These are phyloP conservation scores for Fusarium tricinctum DNA, from an alignment of 2,329 filamentous ascomycete genomes.

Conservation along the genomic window DNA sequence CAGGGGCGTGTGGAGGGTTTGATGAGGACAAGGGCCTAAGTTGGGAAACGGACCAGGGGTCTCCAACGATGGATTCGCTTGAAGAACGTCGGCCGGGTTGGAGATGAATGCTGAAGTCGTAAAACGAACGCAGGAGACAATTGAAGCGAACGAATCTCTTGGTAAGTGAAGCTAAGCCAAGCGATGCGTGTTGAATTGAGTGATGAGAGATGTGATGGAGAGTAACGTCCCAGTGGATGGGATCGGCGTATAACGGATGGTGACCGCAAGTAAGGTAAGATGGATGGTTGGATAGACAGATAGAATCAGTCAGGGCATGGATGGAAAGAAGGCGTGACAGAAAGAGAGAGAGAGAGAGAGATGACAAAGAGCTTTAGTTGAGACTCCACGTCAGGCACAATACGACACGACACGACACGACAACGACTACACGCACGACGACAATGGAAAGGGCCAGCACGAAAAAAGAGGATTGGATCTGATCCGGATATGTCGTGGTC, in stretches of 20 bases:
- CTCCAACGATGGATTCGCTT: constrained; percentile 38
- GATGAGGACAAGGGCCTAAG: constrained; percentile 48
- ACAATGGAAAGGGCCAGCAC: constrained; percentile 33
- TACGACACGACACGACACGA: constrained; percentile 4
- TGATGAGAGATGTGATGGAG: constrained; percentile 29
- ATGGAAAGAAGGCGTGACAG: constrained; percentile 26
- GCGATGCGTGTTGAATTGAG: constrained; percentile 14
- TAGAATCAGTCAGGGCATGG: constrained; percentile 18
- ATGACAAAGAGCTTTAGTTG: constrained; percentile 20
- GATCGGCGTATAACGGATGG: constrained; percentile 34
- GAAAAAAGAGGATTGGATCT: constrained; percentile 37
- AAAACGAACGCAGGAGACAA: constrained; percentile 29
- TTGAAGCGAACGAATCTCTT: constrained; percentile 33
- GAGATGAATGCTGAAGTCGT: constrained; percentile 19
- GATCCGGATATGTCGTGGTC: constrained; percentile 43
- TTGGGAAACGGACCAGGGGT: constrained; percentile 43
- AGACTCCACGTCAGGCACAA: constrained; percentile 7
- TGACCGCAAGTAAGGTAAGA: constrained; percentile 19
- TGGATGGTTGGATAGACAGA: constrained; percentile 9
- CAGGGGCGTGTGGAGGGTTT: constrained; percentile 49
- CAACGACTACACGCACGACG: background rate
- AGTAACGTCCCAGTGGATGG: constrained; percentile 27
- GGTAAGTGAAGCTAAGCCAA: constrained; percentile 26
- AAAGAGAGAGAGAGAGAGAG: background rate
- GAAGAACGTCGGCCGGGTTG: constrained; percentile 38